Evolutionary conservation across 208 protist species (phyloP).

Genomic region (Porcisia hertigi): DNA sequence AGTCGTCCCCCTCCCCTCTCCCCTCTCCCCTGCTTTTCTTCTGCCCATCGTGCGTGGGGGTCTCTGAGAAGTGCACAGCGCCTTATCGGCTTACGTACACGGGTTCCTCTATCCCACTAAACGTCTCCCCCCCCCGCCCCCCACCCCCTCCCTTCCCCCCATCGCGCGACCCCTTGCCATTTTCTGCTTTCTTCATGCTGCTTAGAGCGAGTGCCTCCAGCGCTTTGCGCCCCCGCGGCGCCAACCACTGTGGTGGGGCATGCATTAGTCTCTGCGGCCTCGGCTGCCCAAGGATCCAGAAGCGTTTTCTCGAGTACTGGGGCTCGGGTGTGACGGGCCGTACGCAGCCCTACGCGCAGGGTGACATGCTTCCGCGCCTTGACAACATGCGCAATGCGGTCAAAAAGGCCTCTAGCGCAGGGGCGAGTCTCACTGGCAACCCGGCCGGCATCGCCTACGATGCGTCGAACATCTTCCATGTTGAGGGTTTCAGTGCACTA

Average conservation of each 20-base stretch:
- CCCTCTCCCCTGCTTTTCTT: not conserved
- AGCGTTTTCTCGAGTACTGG: slow-evolving; percentile 86
- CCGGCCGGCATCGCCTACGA: slow-evolving; percentile 76
- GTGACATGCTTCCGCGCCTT: slow-evolving; percentile 74
- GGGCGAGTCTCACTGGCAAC: slow-evolving; percentile 77
- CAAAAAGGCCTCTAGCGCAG: slow-evolving; percentile 55
- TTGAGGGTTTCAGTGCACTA: slow-evolving; percentile 51
- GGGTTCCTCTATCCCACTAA: not conserved
- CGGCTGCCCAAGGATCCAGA: slow-evolving; percentile 41
- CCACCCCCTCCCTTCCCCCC: not conserved
- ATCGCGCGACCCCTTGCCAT: not conserved
- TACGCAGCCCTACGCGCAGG: slow-evolving; percentile 86
- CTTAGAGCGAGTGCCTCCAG: slow-evolving; percentile 24
- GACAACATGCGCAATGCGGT: slow-evolving; percentile 73
- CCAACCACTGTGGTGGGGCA: not conserved
- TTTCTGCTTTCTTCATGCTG: slow-evolving; percentile 9
- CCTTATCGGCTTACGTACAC: not conserved
- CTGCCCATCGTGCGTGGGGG: not conserved
- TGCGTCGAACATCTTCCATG: slow-evolving; percentile 72
- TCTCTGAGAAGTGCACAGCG: not conserved
- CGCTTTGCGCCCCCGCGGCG: slow-evolving; percentile 17
- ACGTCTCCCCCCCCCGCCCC: not conserved
- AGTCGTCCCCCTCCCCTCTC: too few species aligned
- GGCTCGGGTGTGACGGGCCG: slow-evolving; percentile 66
- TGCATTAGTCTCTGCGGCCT: not conserved